Conservation (phyloP, 805 yeast genomes). For the Starmera quercuum region DNA sequence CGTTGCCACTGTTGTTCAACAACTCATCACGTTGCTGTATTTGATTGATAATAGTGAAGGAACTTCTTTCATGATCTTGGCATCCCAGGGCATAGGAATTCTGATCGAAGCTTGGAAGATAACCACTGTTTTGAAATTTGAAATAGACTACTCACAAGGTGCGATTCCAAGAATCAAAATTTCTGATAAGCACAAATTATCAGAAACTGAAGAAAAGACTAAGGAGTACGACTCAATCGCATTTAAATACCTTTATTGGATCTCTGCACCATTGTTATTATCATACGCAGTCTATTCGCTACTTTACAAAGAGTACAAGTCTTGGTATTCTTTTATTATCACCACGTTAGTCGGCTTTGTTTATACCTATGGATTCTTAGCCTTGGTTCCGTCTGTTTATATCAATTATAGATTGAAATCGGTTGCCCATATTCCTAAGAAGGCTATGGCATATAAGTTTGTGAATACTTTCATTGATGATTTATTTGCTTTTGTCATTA, state of each 20-base stretch:
- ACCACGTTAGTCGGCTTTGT: conserved; percentile 32
- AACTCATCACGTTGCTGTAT: conserved; percentile 28
- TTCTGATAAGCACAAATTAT: conserved; percentile 25
- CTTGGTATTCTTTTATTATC: conserved; percentile 34
- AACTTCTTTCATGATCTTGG: conserved; percentile 29
- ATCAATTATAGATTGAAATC: conserved; percentile 34
- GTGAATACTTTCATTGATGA: conserved; percentile 34
- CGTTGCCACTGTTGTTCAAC: conserved; percentile 32
- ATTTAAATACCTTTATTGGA: conserved; percentile 28
- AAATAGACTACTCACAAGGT: conserved; percentile 12
- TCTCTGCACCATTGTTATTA: conserved; percentile 26
- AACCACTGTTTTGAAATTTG: conserved; percentile 27
- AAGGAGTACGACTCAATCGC: conserved; percentile 33
- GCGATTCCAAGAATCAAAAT: conserved; percentile 17
- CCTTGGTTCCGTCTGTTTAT: conserved; percentile 31
- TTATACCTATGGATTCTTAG: conserved; percentile 33
- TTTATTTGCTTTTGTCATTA: conserved; percentile 32
- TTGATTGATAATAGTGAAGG: conserved; percentile 30
- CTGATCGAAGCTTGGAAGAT: conserved; percentile 35
- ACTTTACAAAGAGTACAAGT: conserved; percentile 29
- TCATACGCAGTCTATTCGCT: conserved; percentile 30
- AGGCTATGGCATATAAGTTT: conserved; percentile 33
- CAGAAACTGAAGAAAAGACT: conserved; percentile 30
- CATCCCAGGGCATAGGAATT: conserved; percentile 29
- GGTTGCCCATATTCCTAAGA: conserved; percentile 33